Evolutionary conservation across 2,329 filamentous ascomycete species (phyloP).

Genomic region (Ascochyta rabiei): DNA sequence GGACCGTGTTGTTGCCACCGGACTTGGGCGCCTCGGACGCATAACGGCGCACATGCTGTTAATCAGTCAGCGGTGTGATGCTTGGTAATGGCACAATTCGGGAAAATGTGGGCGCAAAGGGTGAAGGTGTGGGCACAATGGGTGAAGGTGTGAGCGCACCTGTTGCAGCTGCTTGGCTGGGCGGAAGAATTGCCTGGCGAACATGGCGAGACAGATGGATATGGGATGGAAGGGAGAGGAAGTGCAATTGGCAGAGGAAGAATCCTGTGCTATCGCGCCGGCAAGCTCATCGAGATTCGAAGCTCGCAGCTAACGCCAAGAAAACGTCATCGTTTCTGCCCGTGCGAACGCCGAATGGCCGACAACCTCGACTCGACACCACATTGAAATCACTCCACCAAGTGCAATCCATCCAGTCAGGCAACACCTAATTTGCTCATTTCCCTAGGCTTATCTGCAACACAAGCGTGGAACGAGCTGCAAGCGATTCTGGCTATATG

Average conservation of each 20-base stretch:
- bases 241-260: slow-evolving; percentile 11
- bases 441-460: background rate
- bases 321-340: slow-evolving; percentile 17
- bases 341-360: slow-evolving; percentile 5
- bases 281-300: slow-evolving; percentile 7
- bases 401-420: background rate
- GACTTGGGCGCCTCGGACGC: slow-evolving; percentile 68
- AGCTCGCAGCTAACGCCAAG: slow-evolving; percentile 14
- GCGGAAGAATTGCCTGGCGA: slow-evolving; percentile 52
- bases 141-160: slow-evolving; percentile 34
- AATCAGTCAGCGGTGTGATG: slow-evolving; percentile 27
- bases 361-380: background rate
- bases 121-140: slow-evolving; percentile 16
- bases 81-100: slow-evolving; percentile 17
- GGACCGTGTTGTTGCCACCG: slow-evolving; percentile 45
- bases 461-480: too few relatives aligned
- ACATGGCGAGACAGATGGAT: slow-evolving; percentile 49
- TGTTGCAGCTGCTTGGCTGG: slow-evolving; percentile 50
- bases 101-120: background rate
- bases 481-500: too few relatives aligned
- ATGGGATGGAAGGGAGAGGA: slow-evolving; percentile 7
- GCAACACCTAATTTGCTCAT: background rate
- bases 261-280: background rate
- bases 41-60: slow-evolving; percentile 71
- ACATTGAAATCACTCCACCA: too few relatives aligned